A percentile compares a stretch with the other conserved stretches of the same genome.
Conservation (phyloP, 1,284 basidiomycete genomes). For the Leccinum solheimii region DNA sequence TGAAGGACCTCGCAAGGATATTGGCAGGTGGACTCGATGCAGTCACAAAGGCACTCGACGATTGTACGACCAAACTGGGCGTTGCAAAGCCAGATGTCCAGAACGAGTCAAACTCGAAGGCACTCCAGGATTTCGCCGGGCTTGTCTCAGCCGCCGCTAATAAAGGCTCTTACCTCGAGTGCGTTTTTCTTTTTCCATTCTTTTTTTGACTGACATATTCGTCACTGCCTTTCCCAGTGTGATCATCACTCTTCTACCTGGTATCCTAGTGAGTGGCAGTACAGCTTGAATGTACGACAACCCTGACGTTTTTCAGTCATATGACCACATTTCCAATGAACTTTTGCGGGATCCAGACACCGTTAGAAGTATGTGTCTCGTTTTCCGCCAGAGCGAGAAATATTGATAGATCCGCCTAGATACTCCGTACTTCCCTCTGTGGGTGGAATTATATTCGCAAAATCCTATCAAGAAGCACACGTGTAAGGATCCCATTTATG, state of each 20-base stretch:
- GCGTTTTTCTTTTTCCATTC: background rate
- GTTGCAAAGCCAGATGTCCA: constrained; percentile 3
- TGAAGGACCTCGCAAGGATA: constrained; percentile 2
- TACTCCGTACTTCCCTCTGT: constrained; percentile 8
- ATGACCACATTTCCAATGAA: constrained; percentile 8
- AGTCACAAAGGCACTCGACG: background rate
- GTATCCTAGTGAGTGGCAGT: constrained; percentile 7
- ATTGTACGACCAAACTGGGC: constrained; percentile 5
- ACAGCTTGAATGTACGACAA: background rate
- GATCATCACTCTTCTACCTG: constrained; percentile 15
- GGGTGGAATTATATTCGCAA: background rate
- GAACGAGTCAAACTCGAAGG: background rate
- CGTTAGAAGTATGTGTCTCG: constrained; percentile 7
- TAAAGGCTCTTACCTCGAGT: constrained; percentile 12
- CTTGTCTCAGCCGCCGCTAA: background rate
- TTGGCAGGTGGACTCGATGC: background rate
- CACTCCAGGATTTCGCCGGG: constrained; percentile 1
- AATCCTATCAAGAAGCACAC: background rate
- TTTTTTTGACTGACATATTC: background rate
- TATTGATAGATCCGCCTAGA: background rate
- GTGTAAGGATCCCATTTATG: background rate
- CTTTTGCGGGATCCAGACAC: constrained; percentile 2
- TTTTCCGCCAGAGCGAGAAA: background rate
- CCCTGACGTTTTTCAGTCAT: constrained; percentile 5
- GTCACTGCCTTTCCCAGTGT: background rate